Evolutionary conservation across 2,329 filamentous ascomycete species (phyloP).

Genomic region (Graphium sp.): DNA sequence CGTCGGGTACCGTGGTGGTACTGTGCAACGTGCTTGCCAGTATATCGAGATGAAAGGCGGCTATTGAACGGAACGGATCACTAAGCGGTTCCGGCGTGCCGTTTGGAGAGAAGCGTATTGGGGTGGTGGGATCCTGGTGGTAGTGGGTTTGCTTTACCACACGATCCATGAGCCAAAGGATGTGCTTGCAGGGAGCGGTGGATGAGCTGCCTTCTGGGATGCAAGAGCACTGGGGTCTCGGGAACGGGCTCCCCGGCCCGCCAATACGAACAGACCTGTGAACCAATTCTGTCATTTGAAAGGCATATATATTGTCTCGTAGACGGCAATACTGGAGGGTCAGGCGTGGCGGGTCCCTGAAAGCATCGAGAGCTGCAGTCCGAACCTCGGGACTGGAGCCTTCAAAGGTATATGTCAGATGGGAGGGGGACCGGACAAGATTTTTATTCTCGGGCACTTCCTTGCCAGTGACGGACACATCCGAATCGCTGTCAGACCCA

Average conservation of each 20-base stretch:
- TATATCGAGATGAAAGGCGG: slow-evolving; percentile 31
- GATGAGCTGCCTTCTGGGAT: slow-evolving; percentile 5
- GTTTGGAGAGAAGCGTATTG: slow-evolving; percentile 21
- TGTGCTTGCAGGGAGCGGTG: slow-evolving; percentile 26
- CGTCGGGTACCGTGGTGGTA: too few species aligned
- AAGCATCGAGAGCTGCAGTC: slow-evolving; percentile 22
- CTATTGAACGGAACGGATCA: slow-evolving; percentile 29
- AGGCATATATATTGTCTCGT: slow-evolving; percentile 31
- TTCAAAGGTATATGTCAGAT: slow-evolving; percentile 22
- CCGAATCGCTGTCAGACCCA: slow-evolving; percentile 11
- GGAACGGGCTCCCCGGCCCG: slow-evolving; percentile 18
- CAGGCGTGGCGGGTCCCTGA: slow-evolving; percentile 29
- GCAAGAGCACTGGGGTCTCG: slow-evolving; percentile 29
- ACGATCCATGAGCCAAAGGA: slow-evolving; percentile 37
- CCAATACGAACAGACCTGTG: slow-evolving; percentile 33
- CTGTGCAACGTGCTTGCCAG: slow-evolving; percentile 35
- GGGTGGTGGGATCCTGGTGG: slow-evolving; percentile 15
- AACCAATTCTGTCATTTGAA: slow-evolving; percentile 36
- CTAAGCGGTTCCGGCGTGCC: slow-evolving; percentile 28
- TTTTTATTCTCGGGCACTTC: slow-evolving; percentile 7
- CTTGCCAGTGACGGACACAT: slow-evolving; percentile 16
- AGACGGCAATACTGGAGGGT: slow-evolving; percentile 30
- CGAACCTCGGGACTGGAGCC: slow-evolving; percentile 18
- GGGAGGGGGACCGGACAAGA: slow-evolving; percentile 19
- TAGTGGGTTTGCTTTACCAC: slow-evolving; percentile 29